These are phyloP conservation scores for Vararia minispora DNA, from an alignment of 768 basidiomycete species.

Conservation along the genomic window DNA sequence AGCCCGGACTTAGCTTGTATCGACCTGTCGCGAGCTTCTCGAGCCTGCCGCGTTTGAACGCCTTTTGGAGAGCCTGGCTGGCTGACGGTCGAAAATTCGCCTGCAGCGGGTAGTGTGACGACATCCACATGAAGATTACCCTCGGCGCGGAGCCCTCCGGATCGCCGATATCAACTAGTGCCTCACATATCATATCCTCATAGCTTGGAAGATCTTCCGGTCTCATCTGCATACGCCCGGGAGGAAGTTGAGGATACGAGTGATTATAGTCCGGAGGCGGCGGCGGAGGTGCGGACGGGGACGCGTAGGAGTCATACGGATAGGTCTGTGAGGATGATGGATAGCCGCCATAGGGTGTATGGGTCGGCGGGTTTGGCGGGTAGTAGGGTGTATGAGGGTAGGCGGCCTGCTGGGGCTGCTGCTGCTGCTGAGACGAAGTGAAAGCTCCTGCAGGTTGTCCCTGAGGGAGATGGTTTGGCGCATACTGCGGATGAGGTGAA, in stretches of 20 bases:
- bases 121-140: constrained; percentile 78
- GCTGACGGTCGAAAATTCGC: constrained; percentile 87
- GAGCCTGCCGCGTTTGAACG: constrained; percentile 69
- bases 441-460: no score
- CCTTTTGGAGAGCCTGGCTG: constrained; percentile 82
- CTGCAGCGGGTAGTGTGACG: constrained; percentile 67
- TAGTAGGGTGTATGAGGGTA: constrained; percentile 67
- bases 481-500: constrained; percentile 48
- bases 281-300: constrained; percentile 26
- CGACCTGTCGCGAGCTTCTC: constrained; percentile 65
- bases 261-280: constrained; percentile 21
- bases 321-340: no score
- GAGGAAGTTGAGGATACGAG: constrained; percentile 18
- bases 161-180: constrained; percentile 52
- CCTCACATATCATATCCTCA: constrained; percentile 87
- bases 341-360: constrained; percentile 21
- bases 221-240: constrained; percentile 12
- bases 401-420: constrained; percentile 30
- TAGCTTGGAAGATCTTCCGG: constrained; percentile 69
- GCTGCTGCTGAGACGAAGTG: no score
- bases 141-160: constrained; percentile 77
- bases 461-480: no score
- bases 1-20: constrained; percentile 63
- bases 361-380: constrained; percentile 35
- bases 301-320: constrained; percentile 19